Conservation (phyloP, 257 asterid species). For the Fraxinus anomala region DNA sequence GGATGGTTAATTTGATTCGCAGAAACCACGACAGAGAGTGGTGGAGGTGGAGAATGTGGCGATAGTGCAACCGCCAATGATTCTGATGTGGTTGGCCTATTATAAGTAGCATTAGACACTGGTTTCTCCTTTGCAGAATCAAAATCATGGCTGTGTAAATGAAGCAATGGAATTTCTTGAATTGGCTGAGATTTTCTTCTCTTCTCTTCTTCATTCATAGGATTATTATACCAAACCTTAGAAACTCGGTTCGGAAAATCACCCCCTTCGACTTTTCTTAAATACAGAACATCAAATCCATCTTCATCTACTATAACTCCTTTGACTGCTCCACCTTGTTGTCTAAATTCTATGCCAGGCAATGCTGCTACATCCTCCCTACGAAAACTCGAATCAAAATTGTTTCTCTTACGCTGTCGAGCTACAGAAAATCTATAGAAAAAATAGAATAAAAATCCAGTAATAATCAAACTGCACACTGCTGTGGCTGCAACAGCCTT, state of each 20-base stretch:
- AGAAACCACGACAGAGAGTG: background rate
- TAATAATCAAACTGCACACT: conserved; percentile 37
- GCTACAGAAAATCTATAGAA: conserved; percentile 34
- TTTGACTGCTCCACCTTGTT: conserved; percentile 45
- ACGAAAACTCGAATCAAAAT: conserved; percentile 46
- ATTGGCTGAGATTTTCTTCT: conserved; percentile 36
- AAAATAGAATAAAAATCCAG: conserved; percentile 42
- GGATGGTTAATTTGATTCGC: conserved; percentile 12
- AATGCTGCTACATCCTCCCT: conserved; percentile 32
- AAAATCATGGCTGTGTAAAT: conserved; percentile 28
- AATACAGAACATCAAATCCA: conserved; percentile 67
- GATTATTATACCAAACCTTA: conserved; percentile 71
- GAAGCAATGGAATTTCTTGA: conserved; percentile 67
- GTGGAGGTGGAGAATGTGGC: conserved; percentile 4
- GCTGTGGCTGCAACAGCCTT: conserved; percentile 55
- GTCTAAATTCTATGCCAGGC: conserved; percentile 43
- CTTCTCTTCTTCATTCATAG: conserved; percentile 54
- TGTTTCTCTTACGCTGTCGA: conserved; percentile 30
- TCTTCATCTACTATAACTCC: conserved; percentile 72
- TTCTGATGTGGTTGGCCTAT: conserved; percentile 13
- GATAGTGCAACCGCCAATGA: background rate
- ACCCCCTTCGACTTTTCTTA: conserved; percentile 46
- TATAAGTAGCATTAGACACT: conserved; percentile 10
- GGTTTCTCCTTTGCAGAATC: conserved; percentile 18
- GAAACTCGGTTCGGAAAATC: conserved; percentile 50